Evolutionary conservation across 1,139 yeast genomes (phyloP).

Genomic region (Lodderomyces jiufengensis): DNA sequence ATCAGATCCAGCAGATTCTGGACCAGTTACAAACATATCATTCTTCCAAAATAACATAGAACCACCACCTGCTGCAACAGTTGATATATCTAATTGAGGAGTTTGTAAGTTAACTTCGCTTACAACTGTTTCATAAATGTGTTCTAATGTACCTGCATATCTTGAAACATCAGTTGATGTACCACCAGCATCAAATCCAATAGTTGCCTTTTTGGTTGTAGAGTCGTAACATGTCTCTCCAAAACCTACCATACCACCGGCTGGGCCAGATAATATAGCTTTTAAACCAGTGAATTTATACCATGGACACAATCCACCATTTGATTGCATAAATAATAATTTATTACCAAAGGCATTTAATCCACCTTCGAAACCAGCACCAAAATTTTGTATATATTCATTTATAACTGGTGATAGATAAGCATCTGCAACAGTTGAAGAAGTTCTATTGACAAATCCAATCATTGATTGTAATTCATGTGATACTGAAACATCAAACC

Average conservation of each 20-base stretch:
- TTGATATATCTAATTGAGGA: slow-evolving; percentile 45
- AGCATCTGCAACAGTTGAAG: slow-evolving; percentile 47
- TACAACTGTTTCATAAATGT: slow-evolving; percentile 43
- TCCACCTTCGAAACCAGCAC: slow-evolving; percentile 44
- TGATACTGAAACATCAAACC: slow-evolving; percentile 39
- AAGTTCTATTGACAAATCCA: slow-evolving; percentile 41
- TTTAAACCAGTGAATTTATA: slow-evolving; percentile 45
- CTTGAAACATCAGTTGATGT: slow-evolving; percentile 48
- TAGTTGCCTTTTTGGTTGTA: slow-evolving; percentile 29
- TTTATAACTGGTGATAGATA: slow-evolving; percentile 38
- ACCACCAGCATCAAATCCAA: slow-evolving; percentile 49
- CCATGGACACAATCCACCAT: slow-evolving; percentile 50
- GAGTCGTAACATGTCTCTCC: slow-evolving; percentile 42
- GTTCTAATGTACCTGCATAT: slow-evolving; percentile 37
- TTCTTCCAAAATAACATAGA: slow-evolving; percentile 44
- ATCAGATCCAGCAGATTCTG: slow-evolving; percentile 46
- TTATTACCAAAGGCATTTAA: slow-evolving; percentile 41
- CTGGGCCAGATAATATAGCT: slow-evolving; percentile 49
- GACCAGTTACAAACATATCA: slow-evolving; percentile 47
- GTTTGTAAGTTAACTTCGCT: slow-evolving; percentile 43
- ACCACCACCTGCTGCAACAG: slow-evolving; percentile 50
- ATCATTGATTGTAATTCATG: slow-evolving; percentile 45
- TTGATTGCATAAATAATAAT: slow-evolving; percentile 45
- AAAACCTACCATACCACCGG: slow-evolving; percentile 51
- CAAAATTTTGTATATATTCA: slow-evolving; percentile 34